Percentiles rank a stretch among this genome's conserved stretches.
These are phyloP conservation scores for Lyophyllum semitale DNA, from an alignment of 768 basidiomycete genomes.

Conservation along the genomic window DNA sequence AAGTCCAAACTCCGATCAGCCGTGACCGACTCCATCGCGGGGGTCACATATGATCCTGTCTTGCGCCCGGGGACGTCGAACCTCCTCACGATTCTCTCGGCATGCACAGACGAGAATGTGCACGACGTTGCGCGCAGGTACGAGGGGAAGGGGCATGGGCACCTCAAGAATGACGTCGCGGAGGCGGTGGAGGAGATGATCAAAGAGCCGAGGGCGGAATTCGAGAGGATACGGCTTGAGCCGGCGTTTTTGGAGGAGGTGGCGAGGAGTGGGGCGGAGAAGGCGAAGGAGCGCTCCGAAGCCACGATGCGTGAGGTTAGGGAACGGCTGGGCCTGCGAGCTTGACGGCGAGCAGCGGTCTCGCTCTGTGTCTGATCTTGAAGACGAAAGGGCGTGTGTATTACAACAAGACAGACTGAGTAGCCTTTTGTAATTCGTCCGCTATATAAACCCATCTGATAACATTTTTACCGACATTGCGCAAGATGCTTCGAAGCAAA, in stretches of 20 bases:
- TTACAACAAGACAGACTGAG: too few relatives aligned
- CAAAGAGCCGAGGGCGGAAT: constrained; percentile 68
- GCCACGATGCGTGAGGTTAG: constrained; percentile 71
- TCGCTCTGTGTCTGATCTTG: too few relatives aligned
- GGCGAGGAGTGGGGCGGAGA: constrained; percentile 61
- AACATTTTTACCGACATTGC: too few relatives aligned
- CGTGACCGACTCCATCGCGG: constrained; percentile 79
- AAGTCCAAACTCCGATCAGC: constrained; percentile 72
- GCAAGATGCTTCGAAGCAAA: too few relatives aligned
- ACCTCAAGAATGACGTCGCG: constrained; percentile 73
- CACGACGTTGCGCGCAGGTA: constrained; percentile 51
- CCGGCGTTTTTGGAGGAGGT: constrained; percentile 60
- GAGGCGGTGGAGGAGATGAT: constrained; percentile 73
- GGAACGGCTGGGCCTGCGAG: constrained; percentile 54
- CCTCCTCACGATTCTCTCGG: constrained; percentile 76
- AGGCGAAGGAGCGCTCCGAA: constrained; percentile 62
- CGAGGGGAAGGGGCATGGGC: constrained; percentile 55
- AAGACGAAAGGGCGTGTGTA: too few relatives aligned
- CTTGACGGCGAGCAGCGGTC: not conserved
- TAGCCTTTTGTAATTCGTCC: too few relatives aligned
- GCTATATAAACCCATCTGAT: too few relatives aligned
- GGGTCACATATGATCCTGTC: constrained; percentile 80
- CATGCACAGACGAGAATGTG: constrained; percentile 58
- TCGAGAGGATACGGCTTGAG: constrained; percentile 63
- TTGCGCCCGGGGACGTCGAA: constrained; percentile 85